These are phyloP conservation scores for Russula abietina DNA, from an alignment of 768 basidiomycete species.

Conservation along the genomic window DNA sequence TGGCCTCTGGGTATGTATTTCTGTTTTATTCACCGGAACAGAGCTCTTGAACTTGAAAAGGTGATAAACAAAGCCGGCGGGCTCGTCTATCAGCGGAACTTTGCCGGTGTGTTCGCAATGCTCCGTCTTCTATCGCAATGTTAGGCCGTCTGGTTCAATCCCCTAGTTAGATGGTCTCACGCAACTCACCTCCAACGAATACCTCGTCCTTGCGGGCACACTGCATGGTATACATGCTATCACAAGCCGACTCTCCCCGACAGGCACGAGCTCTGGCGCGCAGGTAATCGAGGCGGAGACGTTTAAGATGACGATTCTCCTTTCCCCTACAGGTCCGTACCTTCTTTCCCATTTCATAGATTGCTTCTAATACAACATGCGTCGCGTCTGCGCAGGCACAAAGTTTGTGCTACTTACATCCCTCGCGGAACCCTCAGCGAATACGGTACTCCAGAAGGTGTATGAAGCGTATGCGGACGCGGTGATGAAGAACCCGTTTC, in stretches of 20 bases:
- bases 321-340: conserved; percentile 79
- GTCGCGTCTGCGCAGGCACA: conserved; percentile 52
- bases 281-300: conserved; percentile 95
- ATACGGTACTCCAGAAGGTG: conserved; percentile 68
- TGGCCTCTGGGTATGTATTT: conserved; percentile 67
- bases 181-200: conserved; percentile 86
- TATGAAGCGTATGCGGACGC: conserved; percentile 93
- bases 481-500: conserved; percentile 99
- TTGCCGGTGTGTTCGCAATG: conserved; percentile 55
- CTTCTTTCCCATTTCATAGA: not conserved
- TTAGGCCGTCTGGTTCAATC: not conserved
- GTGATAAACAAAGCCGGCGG: conserved; percentile 99
- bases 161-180: conserved; percentile 73
- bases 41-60: conserved; percentile 37
- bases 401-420: conserved; percentile 94
- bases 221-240: conserved; percentile 99
- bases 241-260: conserved; percentile 83
- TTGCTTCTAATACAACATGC: not conserved
- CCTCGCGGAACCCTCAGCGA: conserved; percentile 63
- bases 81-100: conserved; percentile 87
- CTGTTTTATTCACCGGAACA: not conserved
- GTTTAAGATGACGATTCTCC: conserved; percentile 88
- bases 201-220: conserved; percentile 92
- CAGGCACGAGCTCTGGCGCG: conserved; percentile 74
- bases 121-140: not conserved